Evolutionary conservation across 78 protist species (phyloP).

Genomic region (Dictyostelium intermedium): DNA sequence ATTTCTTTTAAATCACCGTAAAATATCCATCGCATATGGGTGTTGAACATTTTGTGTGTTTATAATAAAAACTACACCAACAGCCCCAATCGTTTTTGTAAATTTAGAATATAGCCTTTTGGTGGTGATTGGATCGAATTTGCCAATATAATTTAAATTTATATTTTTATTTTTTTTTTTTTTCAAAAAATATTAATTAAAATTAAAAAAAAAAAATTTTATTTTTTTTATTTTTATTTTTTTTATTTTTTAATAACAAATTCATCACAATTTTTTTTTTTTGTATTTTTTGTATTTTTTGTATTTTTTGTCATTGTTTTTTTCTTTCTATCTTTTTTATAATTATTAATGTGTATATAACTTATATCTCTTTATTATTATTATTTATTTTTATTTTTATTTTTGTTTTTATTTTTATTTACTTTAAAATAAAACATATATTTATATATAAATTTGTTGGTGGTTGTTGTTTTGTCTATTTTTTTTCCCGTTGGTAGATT

Average conservation of each 20-base stretch:
- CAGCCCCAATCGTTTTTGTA: background rate
- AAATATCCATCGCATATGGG: background rate
- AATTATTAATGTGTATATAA: background rate
- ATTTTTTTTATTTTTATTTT: too few relatives aligned
- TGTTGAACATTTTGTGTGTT: background rate
- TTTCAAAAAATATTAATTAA: too few relatives aligned
- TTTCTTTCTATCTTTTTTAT: background rate
- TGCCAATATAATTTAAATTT: background rate
- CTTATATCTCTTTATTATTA: too few relatives aligned
- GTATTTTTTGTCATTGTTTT: background rate
- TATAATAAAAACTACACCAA: background rate
- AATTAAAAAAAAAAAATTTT: too few relatives aligned
- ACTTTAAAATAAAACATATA: background rate
- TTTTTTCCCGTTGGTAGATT: background rate
- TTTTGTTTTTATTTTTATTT: background rate
- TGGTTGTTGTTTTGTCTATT: background rate
- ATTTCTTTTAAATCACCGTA: background rate
- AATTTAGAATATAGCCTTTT: too few relatives aligned
- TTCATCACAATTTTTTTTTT: background rate
- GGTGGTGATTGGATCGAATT: background rate
- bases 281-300: background rate
- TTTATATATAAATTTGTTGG: background rate
- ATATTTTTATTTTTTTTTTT: too few relatives aligned
- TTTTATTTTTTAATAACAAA: background rate
- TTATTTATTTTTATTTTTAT: too few relatives aligned